Evolutionary conservation across 768 basidiomycete species (phyloP).

Genomic region (Suillus placidus): DNA sequence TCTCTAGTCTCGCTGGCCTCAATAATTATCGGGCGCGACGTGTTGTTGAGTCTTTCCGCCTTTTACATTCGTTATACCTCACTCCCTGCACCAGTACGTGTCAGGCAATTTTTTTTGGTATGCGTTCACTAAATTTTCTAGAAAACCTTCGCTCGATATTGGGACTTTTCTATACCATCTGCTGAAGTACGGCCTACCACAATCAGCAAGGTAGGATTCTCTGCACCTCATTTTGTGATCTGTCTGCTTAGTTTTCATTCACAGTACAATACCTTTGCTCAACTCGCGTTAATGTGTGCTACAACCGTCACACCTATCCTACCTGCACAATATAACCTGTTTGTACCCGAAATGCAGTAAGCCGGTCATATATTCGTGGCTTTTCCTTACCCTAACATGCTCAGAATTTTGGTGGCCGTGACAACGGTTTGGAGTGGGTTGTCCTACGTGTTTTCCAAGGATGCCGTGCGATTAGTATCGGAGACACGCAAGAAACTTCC

Average conservation of each 20-base stretch:
- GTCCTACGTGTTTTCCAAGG: conserved; percentile 76
- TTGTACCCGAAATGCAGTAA: conserved; percentile 75
- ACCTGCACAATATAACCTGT: conserved; percentile 53
- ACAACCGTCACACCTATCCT: conserved; percentile 86
- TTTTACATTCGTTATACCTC: conserved; percentile 94
- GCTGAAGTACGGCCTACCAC: conserved; percentile 91
- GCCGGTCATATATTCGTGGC: conserved; percentile 32
- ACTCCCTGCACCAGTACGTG: conserved; percentile 74
- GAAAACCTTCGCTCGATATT: conserved; percentile 93
- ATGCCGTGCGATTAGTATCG: conserved; percentile 67
- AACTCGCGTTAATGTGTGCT: conserved; percentile 86
- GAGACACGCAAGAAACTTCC: conserved; percentile 37
- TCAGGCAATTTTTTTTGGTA: background rate
- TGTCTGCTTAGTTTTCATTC: conserved; percentile 10
- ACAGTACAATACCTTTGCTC: conserved; percentile 90
- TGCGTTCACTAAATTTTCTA: conserved; percentile 32
- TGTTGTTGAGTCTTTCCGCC: conserved; percentile 81
- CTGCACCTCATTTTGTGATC: conserved; percentile 4
- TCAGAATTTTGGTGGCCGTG: conserved; percentile 81
- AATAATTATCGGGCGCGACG: conserved; percentile 88
- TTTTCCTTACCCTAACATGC: background rate
- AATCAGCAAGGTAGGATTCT: conserved; percentile 79
- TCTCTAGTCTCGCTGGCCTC: conserved; percentile 79
- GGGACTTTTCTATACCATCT: conserved; percentile 94
- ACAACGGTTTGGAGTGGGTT: conserved; percentile 94